phyloP scores from a whole-genome alignment of 306 rosid species.

The Cicer cuneatum region DNA sequence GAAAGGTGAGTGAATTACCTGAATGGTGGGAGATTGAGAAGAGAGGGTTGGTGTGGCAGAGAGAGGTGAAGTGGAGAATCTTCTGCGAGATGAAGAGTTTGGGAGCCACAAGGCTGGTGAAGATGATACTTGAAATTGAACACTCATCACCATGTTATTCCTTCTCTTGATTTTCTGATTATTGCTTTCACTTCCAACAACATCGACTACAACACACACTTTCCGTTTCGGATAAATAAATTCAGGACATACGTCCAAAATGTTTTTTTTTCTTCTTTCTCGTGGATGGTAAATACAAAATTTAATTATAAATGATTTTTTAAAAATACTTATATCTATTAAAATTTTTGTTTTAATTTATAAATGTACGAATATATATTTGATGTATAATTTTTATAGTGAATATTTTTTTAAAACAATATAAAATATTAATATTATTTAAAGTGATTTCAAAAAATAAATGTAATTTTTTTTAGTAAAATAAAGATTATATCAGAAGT shows the following conservation, averaged over 20 bases:
- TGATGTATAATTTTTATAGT: too few relatives aligned
- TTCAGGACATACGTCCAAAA: background rate
- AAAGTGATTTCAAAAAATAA: too few relatives aligned
- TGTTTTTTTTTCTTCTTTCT: too few relatives aligned
- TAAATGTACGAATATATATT: too few relatives aligned
- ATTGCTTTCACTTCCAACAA: background rate
- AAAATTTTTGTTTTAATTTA: too few relatives aligned
- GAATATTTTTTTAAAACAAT: too few relatives aligned
- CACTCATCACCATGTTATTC: constrained; percentile 47
- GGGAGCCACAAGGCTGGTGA: constrained; percentile 50
- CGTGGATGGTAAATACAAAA: too few relatives aligned
- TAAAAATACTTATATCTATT: too few relatives aligned
- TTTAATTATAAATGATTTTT: too few relatives aligned
- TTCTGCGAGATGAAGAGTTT: constrained; percentile 51
- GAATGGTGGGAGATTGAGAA: constrained; percentile 63
- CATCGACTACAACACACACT: background rate
- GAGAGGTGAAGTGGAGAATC: constrained; percentile 49
- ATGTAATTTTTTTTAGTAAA: too few relatives aligned
- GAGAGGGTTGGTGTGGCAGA: constrained; percentile 58
- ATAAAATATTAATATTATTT: too few relatives aligned
- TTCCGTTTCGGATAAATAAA: constrained; percentile 26
- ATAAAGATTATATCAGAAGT: too few relatives aligned
- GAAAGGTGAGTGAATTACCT: constrained; percentile 49
- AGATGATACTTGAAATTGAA: constrained; percentile 57
- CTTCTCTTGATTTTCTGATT: background rate